phyloP scores from a whole-genome alignment of 768 basidiomycete species.

The Russula sp. region DNA sequence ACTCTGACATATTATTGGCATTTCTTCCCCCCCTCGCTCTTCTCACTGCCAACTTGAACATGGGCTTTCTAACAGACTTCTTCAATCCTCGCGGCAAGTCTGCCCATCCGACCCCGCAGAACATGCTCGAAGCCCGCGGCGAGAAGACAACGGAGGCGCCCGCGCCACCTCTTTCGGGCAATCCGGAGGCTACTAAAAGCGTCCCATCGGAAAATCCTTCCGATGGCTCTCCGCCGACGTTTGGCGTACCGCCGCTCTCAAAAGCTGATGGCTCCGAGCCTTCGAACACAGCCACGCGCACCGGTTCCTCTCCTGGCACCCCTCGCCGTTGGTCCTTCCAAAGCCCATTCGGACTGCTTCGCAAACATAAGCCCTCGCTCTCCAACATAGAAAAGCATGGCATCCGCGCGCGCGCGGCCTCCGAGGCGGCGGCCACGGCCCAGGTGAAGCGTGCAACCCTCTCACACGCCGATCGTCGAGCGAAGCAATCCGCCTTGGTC shows the following conservation, averaged over 20 bases:
- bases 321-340: conserved; percentile 16
- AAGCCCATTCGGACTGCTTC: conserved; percentile 3
- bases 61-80: conserved; percentile 7
- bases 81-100: conserved; percentile 4
- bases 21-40: background rate
- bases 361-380: background rate
- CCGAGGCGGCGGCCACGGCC: background rate
- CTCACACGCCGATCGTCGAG: conserved; percentile 52
- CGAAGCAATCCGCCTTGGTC: conserved; percentile 55
- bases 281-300: background rate
- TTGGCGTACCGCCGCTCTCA: background rate
- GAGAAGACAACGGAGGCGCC: background rate
- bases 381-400: conserved; percentile 1
- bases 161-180: background rate
- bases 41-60: background rate
- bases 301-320: background rate
- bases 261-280: background rate
- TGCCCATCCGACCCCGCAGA: background rate
- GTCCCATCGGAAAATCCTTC: background rate
- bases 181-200: background rate
- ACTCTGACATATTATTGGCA: background rate
- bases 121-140: background rate
- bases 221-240: background rate
- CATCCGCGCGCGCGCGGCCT: background rate
- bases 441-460: background rate